Evolutionary conservation across 2,329 filamentous ascomycete species (phyloP).

Genomic region (Penicillium sp.): DNA sequence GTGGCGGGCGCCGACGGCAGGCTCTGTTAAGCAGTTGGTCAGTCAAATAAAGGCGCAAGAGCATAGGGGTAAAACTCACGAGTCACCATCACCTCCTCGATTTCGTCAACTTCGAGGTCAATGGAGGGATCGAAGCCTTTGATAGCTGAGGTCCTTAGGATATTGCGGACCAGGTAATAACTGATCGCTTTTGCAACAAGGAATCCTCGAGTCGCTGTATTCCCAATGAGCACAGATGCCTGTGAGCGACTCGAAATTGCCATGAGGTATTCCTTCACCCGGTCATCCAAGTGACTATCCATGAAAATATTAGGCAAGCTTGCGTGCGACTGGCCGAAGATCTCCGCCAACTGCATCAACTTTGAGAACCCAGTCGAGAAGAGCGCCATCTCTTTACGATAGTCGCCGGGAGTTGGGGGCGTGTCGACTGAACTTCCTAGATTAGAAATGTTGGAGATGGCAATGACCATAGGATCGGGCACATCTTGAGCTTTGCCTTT

Average conservation of each 20-base stretch:
- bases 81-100: conserved; percentile 24
- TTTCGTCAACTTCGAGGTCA: conserved; percentile 28
- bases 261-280: conserved; percentile 29
- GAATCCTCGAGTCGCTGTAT: conserved; percentile 27
- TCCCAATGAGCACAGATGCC: conserved; percentile 29
- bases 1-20: conserved; percentile 25
- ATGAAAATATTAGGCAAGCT: conserved; percentile 22
- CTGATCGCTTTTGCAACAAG: conserved; percentile 37
- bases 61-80: conserved; percentile 22
- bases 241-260: conserved; percentile 18
- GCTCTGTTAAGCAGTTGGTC: conserved; percentile 23
- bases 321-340: conserved; percentile 25
- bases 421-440: neutral
- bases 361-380: conserved; percentile 20
- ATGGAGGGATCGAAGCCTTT: conserved; percentile 29
- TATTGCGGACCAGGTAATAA: conserved; percentile 28
- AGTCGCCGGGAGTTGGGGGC: neutral
- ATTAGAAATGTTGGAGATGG: neutral
- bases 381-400: conserved; percentile 8
- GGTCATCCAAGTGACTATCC: conserved; percentile 23
- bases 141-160: conserved; percentile 31
- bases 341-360: conserved; percentile 25
- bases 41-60: neutral
- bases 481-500: neutral
- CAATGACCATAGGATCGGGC: neutral